phyloP scores from a whole-genome alignment of 345 rosid genomes.

The Euphorbia lathyris region DNA sequence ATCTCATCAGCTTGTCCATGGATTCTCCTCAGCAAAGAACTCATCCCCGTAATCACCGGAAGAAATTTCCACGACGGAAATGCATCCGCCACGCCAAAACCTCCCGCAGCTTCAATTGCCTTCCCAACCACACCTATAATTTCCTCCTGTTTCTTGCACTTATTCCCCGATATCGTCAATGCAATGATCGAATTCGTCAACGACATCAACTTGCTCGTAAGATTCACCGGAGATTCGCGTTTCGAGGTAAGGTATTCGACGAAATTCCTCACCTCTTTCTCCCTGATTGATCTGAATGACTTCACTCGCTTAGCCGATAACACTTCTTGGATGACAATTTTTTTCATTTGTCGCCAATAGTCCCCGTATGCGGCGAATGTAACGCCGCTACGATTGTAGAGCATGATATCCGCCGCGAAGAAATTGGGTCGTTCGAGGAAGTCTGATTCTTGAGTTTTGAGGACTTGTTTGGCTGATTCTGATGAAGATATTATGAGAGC shows the following conservation, averaged over 20 bases:
- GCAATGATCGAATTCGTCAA: constrained; percentile 18
- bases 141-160: constrained; percentile 17
- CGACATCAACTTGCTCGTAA: constrained; percentile 10
- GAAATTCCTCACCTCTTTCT: no score
- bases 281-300: no score
- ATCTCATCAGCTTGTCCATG: neutral
- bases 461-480: neutral
- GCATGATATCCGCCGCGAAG: neutral
- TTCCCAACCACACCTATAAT: constrained; percentile 11
- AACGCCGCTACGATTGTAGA: neutral
- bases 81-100: constrained; percentile 6
- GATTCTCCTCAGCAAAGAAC: neutral
- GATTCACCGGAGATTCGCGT: constrained; percentile 19
- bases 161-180: constrained; percentile 24
- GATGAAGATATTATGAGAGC: neutral
- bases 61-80: constrained; percentile 7
- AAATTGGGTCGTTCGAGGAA: neutral
- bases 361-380: neutral
- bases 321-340: no score
- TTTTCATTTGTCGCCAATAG: neutral
- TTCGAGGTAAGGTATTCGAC: no score
- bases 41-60: neutral
- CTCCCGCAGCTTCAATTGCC: neutral
- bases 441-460: neutral
- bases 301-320: neutral